Evolutionary conservation across 352 stramenopile genomes (phyloP), one percentile per base, ranked within the genome.

Genomic region (Globisporangium cederbergense): DNA sequence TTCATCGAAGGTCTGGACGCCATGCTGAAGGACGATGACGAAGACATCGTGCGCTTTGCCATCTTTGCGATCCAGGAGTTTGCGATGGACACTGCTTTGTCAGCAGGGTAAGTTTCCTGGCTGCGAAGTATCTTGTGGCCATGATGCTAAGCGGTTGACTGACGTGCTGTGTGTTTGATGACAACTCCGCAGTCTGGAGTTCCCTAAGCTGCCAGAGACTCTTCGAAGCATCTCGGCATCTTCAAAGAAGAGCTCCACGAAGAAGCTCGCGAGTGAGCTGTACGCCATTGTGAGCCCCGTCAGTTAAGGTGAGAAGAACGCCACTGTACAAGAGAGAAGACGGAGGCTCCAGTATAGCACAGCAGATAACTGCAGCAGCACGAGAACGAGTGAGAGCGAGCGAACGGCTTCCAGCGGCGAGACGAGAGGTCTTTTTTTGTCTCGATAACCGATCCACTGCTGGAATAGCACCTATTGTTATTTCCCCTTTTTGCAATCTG

Each of bases 51-150:
- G 14, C 83, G 83, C 22, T 91, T 90, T 57, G 83, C 79, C 40
- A 87, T 93, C 60, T 91, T 76, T 68, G 73, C 71, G 42, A 90
- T 93, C 45, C 66, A 91, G 58, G 88, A 81, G 60, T 91, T 90
- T 46, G 78, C 77, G 30, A 62, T 82, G 55, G 83, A 91, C 64
- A 57, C 75, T 30, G 67, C 70, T 14, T 62, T 78, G 8, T 68
- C 79, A 63, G 75, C 81, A 50, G 63, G 74, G 77, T 88, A 66
- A 58, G 77, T 83, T 83, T 54, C 11, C 28, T 47, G 16, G 7
- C 34, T 46, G 16, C 65, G n/a, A 51, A 47, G 40, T 50, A 67
- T 52, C 32, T 46, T 45, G 43, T 55, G 43, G 49, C 25, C 63
- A 45, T 25, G 42, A 22, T 72, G 34, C 14, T n/a, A 49, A 16